Evolutionary conservation across 176 grass and related monocot species (phyloP).

Genomic region (Aegilops bicornis): DNA sequence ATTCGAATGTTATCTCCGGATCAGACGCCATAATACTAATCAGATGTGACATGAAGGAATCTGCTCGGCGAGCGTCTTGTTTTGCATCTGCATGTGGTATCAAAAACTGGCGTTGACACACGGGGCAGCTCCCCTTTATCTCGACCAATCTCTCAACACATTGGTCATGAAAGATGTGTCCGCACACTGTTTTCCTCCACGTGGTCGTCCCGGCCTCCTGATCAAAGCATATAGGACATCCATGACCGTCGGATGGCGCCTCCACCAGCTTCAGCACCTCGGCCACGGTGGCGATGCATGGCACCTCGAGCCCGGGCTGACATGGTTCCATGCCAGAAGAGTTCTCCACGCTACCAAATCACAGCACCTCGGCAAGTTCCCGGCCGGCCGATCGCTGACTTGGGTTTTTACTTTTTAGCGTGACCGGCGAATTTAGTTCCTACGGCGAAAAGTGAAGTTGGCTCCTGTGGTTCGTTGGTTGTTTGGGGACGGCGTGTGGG

Average conservation of each 20-base stretch:
- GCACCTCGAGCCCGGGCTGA: not conserved
- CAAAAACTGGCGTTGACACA: not conserved
- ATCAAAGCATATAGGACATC: not conserved
- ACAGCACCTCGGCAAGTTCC: not conserved
- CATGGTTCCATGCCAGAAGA: not conserved
- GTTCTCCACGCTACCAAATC: not conserved
- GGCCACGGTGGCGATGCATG: not conserved
- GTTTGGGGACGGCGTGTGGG: too few relatives aligned
- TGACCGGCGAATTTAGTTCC: too few relatives aligned
- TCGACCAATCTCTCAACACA: not conserved
- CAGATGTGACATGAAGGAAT: too few relatives aligned
- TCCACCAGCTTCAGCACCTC: not conserved
- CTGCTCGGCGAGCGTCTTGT: not conserved
- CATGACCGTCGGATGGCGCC: not conserved
- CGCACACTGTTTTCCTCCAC: not conserved
- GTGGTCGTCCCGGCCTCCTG: not conserved
- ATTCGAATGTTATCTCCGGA: too few relatives aligned
- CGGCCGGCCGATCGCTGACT: too few relatives aligned
- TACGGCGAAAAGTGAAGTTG: too few relatives aligned
- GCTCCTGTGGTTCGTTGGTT: too few relatives aligned
- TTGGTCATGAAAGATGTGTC: not conserved
- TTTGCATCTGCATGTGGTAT: not conserved
- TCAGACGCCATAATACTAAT: too few relatives aligned
- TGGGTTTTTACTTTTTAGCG: too few relatives aligned
- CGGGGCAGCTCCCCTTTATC: not conserved